A percentile compares a stretch with the other conserved stretches of the same genome.
These are phyloP conservation scores for Metschnikowia vanudenii DNA, from an alignment of 805 yeast genomes.

Conservation along the genomic window DNA sequence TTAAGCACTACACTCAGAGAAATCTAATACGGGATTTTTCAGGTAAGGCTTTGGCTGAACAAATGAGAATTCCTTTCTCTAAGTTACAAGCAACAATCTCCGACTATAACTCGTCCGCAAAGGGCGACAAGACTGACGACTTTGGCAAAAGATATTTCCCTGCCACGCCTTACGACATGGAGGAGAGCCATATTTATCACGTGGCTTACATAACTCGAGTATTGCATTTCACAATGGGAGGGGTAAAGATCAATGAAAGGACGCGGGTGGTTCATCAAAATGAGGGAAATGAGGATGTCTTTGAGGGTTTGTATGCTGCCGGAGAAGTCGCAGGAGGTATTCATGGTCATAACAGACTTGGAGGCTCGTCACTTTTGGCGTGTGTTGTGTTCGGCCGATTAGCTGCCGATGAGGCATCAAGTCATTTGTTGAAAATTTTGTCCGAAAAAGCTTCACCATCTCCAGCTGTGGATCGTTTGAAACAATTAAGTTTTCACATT, in stretches of 20 bases:
- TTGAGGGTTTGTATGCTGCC: constrained; percentile 41
- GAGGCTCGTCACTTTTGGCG: constrained; percentile 44
- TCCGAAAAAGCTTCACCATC: neutral
- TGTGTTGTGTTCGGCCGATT: constrained; percentile 46
- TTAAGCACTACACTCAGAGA: constrained; percentile 55
- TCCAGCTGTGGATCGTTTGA: constrained; percentile 14
- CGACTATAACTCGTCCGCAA: constrained; percentile 42
- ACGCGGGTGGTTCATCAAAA: constrained; percentile 38
- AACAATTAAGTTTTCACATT: constrained; percentile 20
- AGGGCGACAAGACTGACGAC: constrained; percentile 36
- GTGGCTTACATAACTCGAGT: constrained; percentile 56
- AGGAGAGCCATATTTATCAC: constrained; percentile 38
- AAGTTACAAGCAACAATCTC: constrained; percentile 34
- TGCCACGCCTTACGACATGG: constrained; percentile 42
- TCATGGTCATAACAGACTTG: constrained; percentile 45
- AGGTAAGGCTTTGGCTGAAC: constrained; percentile 44
- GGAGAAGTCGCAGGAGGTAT: constrained; percentile 49
- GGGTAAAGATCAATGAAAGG: constrained; percentile 52
- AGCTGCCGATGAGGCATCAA: constrained; percentile 43
- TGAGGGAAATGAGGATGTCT: constrained; percentile 25
- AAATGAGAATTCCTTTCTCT: constrained; percentile 33
- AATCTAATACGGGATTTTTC: constrained; percentile 50
- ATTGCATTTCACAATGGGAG: constrained; percentile 72
- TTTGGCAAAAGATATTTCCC: constrained; percentile 51
- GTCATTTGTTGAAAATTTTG: constrained; percentile 22